phyloP scores from a whole-genome alignment of 306 rosid species.

The Prunus mira region DNA sequence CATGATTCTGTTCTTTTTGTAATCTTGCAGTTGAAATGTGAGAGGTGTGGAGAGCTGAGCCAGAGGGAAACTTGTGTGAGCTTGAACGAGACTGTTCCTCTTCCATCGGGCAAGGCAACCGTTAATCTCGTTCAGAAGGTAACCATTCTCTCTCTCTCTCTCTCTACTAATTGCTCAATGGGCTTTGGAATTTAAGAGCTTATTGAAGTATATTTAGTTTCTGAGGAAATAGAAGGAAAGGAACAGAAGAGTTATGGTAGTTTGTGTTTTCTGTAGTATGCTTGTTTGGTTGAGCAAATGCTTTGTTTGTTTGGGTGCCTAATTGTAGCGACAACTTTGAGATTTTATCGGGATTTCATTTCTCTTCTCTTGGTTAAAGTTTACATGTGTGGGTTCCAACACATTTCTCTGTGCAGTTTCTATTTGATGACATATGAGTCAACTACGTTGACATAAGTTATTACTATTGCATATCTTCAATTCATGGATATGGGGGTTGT shows the following conservation, averaged over 20 bases:
- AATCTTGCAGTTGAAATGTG: conserved; percentile 64
- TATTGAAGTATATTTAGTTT: not conserved
- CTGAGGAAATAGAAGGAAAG: not conserved
- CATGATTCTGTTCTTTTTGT: not conserved
- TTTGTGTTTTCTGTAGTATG: not conserved
- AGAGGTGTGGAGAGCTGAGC: conserved; percentile 80
- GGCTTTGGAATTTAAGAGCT: not conserved
- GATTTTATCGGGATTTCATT: not conserved
- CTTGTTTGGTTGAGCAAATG: not conserved
- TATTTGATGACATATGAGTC: not conserved
- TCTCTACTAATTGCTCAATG: not conserved
- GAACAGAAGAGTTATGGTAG: not conserved
- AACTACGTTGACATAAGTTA: not conserved
- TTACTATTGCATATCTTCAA: not conserved
- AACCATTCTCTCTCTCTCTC: not conserved
- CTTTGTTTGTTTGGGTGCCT: not conserved
- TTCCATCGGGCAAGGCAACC: conserved; percentile 66
- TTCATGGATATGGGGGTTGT: not conserved
- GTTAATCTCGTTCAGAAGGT: conserved; percentile 91
- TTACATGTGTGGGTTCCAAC: not conserved
- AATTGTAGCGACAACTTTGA: not conserved
- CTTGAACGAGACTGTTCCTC: conserved; percentile 69
- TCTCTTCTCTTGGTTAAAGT: not conserved
- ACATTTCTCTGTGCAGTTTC: not conserved
- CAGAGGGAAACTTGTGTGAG: conserved; percentile 69